Conservation (phyloP, 176 grass and related monocot species). For the Areca catechu region DNA sequence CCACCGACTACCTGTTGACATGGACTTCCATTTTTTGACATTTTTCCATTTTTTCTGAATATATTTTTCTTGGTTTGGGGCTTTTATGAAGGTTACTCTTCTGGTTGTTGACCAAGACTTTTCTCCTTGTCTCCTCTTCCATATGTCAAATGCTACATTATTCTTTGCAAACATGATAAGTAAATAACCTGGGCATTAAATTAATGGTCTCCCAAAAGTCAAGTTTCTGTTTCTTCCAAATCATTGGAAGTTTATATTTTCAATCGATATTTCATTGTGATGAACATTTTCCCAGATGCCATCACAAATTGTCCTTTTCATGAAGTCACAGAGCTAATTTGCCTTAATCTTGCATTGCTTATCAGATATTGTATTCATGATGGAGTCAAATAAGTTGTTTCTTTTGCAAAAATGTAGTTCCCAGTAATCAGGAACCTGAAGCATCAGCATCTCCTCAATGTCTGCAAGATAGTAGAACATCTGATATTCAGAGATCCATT, state of each 20-base stretch:
- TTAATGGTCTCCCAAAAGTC: not conserved
- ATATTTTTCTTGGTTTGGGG: not conserved
- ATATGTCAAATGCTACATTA: slow-evolving; percentile 12
- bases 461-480: too few species aligned
- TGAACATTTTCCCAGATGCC: slow-evolving; percentile 9
- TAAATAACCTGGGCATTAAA: not conserved
- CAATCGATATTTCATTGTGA: not conserved
- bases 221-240: not conserved
- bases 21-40: not conserved
- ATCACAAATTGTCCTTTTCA: slow-evolving; percentile 9
- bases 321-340: slow-evolving; percentile 4
- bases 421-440: slow-evolving; percentile 1
- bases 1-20: not conserved
- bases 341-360: not conserved
- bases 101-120: not conserved
- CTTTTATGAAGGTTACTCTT: slow-evolving; percentile 5
- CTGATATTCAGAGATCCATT: too few species aligned
- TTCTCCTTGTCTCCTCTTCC: slow-evolving; percentile 14
- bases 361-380: not conserved
- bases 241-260: not conserved
- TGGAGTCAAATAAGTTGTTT: not conserved
- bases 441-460: slow-evolving; percentile 2
- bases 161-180: slow-evolving; percentile 14
- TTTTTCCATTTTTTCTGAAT: not conserved
- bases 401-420: not conserved